Conservation (phyloP, 208 protist genomes). For the Trypanosomatidae sp. region DNA sequence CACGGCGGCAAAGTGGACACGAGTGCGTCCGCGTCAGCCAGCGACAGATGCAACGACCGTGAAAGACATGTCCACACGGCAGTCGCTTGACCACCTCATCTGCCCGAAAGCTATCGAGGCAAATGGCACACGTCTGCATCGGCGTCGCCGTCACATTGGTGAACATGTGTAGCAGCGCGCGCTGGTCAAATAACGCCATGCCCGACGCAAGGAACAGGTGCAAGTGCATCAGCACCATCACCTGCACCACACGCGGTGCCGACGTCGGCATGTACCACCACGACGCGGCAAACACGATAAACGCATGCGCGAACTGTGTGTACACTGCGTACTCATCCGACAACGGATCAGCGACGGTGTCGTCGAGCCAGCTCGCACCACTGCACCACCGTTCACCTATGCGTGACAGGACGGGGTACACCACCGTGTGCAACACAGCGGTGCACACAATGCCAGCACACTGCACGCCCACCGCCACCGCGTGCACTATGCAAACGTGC, state of each 20-base stretch:
- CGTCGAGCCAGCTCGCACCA: conserved; percentile 9
- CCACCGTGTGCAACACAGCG: conserved; percentile 10
- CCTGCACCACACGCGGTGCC: conserved; percentile 27
- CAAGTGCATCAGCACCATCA: conserved; percentile 25
- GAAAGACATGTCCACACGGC: conserved; percentile 75
- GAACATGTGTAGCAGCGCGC: conserved; percentile 27
- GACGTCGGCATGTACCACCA: conserved; percentile 22
- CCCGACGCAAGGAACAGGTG: conserved; percentile 11
- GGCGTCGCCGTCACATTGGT: conserved; percentile 16
- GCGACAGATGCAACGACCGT: conserved; percentile 51
- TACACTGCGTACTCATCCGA: conserved; percentile 30
- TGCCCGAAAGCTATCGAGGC: conserved; percentile 35
- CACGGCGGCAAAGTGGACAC: conserved; percentile 75
- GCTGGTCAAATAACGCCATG: conserved; percentile 15
- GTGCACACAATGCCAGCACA: conserved; percentile 5
- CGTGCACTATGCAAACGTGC: conserved; percentile 29
- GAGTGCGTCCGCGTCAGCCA: conserved; percentile 41
- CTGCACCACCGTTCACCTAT: too few relatives aligned
- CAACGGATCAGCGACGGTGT: conserved; percentile 27
- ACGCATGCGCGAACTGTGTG: conserved; percentile 8
- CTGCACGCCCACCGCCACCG: conserved; percentile 9
- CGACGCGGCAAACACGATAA: conserved; percentile 13
- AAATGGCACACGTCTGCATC: conserved; percentile 49
- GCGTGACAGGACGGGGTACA: conserved; percentile 5
- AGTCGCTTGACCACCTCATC: conserved; percentile 30